These are phyloP conservation scores for Trametes versicolor DNA, from an alignment of 1,284 basidiomycete genomes.

Conservation along the genomic window DNA sequence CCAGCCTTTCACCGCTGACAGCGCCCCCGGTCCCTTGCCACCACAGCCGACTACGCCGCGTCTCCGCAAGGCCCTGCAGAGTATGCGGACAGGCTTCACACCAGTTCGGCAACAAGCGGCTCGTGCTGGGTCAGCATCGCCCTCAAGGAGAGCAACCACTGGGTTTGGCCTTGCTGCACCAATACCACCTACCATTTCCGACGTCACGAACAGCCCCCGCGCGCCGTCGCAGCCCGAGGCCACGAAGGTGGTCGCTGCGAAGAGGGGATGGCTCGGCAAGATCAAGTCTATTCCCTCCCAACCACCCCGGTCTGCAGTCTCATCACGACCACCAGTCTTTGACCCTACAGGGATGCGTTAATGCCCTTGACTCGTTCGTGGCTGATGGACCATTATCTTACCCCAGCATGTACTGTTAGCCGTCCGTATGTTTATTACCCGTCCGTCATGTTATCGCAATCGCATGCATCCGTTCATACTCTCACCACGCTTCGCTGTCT, in stretches of 20 bases:
- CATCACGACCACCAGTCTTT: slow-evolving; percentile 33
- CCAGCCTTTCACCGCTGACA: slow-evolving; percentile 67
- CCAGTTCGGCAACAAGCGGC: slow-evolving; percentile 62
- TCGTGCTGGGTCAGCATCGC: slow-evolving; percentile 46
- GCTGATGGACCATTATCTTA: slow-evolving; percentile 22
- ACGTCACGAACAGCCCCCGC: slow-evolving; percentile 75
- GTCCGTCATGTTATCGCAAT: slow-evolving; percentile 29
- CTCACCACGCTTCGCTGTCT: neutral
- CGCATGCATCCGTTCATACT: slow-evolving; percentile 19
- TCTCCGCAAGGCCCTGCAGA: slow-evolving; percentile 63
- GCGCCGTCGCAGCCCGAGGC: slow-evolving; percentile 42
- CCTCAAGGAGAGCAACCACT: slow-evolving; percentile 40
- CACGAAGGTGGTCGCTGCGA: slow-evolving; percentile 28
- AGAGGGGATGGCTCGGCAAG: slow-evolving; percentile 48
- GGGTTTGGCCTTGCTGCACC: slow-evolving; percentile 27
- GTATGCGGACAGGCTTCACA: slow-evolving; percentile 73
- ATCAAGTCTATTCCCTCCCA: slow-evolving; percentile 36
- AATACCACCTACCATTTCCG: slow-evolving; percentile 53
- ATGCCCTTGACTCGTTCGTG: slow-evolving; percentile 1
- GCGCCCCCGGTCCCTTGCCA: slow-evolving; percentile 54
- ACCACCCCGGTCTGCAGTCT: slow-evolving; percentile 24
- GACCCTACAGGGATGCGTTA: slow-evolving; percentile 35
- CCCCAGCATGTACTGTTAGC: slow-evolving; percentile 30
- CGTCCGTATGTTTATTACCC: slow-evolving; percentile 35
- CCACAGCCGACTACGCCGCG: slow-evolving; percentile 62